Evolutionary conservation across 2,329 filamentous ascomycete species (phyloP).

Genomic region (Eurotiales sp.): DNA sequence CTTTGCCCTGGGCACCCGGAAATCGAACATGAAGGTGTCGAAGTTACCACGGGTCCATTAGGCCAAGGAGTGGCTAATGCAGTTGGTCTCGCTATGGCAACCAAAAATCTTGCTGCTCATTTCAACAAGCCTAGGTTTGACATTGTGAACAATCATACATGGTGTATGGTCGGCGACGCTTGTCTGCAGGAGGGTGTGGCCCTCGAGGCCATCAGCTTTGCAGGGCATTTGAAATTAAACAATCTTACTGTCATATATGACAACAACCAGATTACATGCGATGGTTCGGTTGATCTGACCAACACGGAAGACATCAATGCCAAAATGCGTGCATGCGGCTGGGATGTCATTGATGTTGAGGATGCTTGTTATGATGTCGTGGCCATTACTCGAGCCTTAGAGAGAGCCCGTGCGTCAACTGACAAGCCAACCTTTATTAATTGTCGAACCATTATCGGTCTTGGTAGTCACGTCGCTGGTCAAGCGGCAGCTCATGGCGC

Average conservation of each 20-base stretch:
- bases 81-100: constrained; percentile 56
- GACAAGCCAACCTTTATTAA: constrained; percentile 58
- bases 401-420: constrained; percentile 40
- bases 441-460: constrained; percentile 54
- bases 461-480: constrained; percentile 49
- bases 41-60: constrained; percentile 58
- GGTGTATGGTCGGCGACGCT: constrained; percentile 57
- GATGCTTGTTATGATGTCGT: constrained; percentile 53
- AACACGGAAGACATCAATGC: constrained; percentile 54
- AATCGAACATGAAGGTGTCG: constrained; percentile 55
- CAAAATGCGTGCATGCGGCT: constrained; percentile 57
- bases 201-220: constrained; percentile 53
- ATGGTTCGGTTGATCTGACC: constrained; percentile 52
- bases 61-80: constrained; percentile 61
- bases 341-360: constrained; percentile 53
- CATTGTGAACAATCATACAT: no score
- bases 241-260: constrained; percentile 57
- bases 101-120: constrained; percentile 52
- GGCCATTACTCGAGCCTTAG: constrained; percentile 46
- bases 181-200: constrained; percentile 56
- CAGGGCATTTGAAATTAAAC: constrained; percentile 52
- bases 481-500: constrained; percentile 57
- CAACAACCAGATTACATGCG: constrained; percentile 58
- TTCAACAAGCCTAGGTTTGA: constrained; percentile 57
- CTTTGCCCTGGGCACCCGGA: constrained; percentile 46